phyloP scores from a whole-genome alignment of 1,284 basidiomycete genomes.

The Trametes hirsuta region DNA sequence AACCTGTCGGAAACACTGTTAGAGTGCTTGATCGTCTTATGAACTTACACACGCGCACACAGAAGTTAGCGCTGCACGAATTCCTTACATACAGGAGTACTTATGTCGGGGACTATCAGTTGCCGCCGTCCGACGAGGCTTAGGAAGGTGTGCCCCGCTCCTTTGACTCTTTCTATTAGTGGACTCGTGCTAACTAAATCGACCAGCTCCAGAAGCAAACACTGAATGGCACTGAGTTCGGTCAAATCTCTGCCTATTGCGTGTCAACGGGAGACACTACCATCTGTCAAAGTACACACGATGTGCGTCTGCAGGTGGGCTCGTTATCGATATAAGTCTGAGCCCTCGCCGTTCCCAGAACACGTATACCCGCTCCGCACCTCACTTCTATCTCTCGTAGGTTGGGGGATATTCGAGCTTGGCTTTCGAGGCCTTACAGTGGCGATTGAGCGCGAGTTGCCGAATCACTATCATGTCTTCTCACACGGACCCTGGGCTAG shows the following conservation, averaged over 20 bases:
- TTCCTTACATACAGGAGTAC: no score
- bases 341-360: neutral
- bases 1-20: no score
- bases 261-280: neutral
- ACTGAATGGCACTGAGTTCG: neutral
- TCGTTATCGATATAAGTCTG: neutral
- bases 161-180: no score
- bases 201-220: no score
- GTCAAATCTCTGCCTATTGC: neutral
- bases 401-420: neutral
- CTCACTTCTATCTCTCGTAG: neutral
- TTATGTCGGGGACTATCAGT: no score
- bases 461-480: neutral
- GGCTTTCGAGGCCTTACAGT: neutral
- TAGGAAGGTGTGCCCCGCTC: no score
- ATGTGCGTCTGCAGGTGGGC: neutral
- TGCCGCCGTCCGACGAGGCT: no score
- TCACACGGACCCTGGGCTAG: neutral
- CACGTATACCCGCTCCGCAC: neutral
- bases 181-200: no score
- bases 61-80: no score
- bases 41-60: no score
- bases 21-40: no score
- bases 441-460: neutral
- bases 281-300: neutral